Evolutionary conservation across 2,329 filamentous ascomycete species (phyloP), one percentile per base, ranked within the genome.

Genomic region (Chaetoscypha palmicola): DNA sequence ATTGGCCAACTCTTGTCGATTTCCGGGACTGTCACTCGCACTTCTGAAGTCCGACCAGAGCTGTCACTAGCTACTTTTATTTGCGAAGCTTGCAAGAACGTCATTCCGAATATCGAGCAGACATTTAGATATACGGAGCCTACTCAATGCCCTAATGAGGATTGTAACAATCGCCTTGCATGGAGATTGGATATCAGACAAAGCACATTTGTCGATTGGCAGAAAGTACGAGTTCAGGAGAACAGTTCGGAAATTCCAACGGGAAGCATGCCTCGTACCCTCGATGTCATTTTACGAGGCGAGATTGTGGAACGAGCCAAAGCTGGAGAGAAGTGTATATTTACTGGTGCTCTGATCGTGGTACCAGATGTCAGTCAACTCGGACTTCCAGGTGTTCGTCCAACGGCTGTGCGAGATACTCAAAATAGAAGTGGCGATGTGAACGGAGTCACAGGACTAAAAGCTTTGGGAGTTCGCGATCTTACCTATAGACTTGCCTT

Each of bases 151-250:
- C 91, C 92, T 8, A 97, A 97, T 61, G 64, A 71, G 20, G 85
- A 77, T 5, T 98, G 92, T 63, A 82, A 82, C 57, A 98, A 98
- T 68, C 82, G 92, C 20, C 71, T 83, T 46, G 88, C 86, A n/a
- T 98, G 92, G 92, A 81, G 89, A 53, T 69, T 98, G n/a, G 91
- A 98, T 58, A 96, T 98, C 59, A 77, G 88, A 33, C 91, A 94
- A 64, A 96, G 90, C 64, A 97, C 90, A 0, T 98, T 98, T 62
- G 86, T 98, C 49, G 92, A 98, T 68, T 98, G 92, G 92, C 92
- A 98, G 63, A 97, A 97, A 64, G 89, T 97, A 19, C 86, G 94
- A 51, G 88, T 97, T 49, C 92, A 98, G 66, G 92, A 98, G 66
- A 98, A 97, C 69, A 95, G 89, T 55, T 91, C 91, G 3, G 92